These are phyloP conservation scores for Xylaria sp. DNA, from an alignment of 2,329 filamentous ascomycete species.

Conservation along the genomic window DNA sequence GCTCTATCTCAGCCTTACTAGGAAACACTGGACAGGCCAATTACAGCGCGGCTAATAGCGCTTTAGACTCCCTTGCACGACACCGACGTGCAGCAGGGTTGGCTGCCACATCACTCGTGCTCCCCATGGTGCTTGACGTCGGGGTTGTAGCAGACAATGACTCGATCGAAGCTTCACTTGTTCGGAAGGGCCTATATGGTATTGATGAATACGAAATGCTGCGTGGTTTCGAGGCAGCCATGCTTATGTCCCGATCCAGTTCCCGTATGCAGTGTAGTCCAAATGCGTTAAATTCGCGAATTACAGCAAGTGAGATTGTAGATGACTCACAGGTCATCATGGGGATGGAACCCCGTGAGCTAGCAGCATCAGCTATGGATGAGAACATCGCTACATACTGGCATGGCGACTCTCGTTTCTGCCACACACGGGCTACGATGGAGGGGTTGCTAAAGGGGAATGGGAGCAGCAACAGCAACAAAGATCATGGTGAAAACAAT, in stretches of 20 bases:
- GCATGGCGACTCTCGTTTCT: slow-evolving; percentile 44
- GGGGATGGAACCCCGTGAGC: slow-evolving; percentile 41
- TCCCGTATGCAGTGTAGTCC: neutral
- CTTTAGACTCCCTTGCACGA: slow-evolving; percentile 41
- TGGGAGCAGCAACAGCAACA: slow-evolving; percentile 10
- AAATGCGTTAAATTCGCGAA: neutral
- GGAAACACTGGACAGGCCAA: slow-evolving; percentile 42
- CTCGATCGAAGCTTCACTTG: slow-evolving; percentile 43
- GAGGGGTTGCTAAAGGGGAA: slow-evolving; percentile 24
- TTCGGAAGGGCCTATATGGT: slow-evolving; percentile 47
- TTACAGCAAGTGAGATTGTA: neutral
- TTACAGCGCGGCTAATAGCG: slow-evolving; percentile 43
- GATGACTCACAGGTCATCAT: slow-evolving; percentile 38
- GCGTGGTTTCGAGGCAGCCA: slow-evolving; percentile 45
- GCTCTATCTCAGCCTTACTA: slow-evolving; percentile 41
- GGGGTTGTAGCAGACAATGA: slow-evolving; percentile 42
- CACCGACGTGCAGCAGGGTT: slow-evolving; percentile 27
- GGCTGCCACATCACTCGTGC: slow-evolving; percentile 38
- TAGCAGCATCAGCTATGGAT: slow-evolving; percentile 34
- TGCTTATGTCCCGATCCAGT: slow-evolving; percentile 34
- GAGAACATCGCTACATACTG: slow-evolving; percentile 44
- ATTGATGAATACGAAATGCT: slow-evolving; percentile 48
- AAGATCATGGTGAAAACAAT: slow-evolving; percentile 33
- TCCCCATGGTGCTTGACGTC: slow-evolving; percentile 44
- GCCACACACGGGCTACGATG: slow-evolving; percentile 40